A percentile compares a stretch with the other conserved stretches of the same genome.
Evolutionary conservation across 768 basidiomycete species (phyloP).

Genomic region (Hypsizygus marmoreus): DNA sequence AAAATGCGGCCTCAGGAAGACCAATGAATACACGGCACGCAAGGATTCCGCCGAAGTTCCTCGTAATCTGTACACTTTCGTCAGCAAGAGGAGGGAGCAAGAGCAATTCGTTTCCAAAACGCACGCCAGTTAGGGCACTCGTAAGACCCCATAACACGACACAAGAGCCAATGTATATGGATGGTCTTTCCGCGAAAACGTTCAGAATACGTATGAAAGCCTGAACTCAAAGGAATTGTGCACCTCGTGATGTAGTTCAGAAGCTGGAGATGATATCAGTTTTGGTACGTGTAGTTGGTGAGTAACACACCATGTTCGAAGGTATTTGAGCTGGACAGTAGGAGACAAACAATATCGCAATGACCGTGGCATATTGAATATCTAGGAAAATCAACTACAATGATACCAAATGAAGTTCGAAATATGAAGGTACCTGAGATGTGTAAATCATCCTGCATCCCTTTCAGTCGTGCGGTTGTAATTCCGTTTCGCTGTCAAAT

Average conservation of each 20-base stretch:
- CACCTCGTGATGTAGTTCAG: conserved; percentile 57
- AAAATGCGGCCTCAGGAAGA: conserved; percentile 67
- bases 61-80: conserved; percentile 43
- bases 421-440: conserved; percentile 36
- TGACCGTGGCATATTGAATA: conserved; percentile 51
- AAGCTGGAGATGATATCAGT: conserved; percentile 34
- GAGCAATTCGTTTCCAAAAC: no score
- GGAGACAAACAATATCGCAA: conserved; percentile 57
- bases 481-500: conserved; percentile 45
- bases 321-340: conserved; percentile 69
- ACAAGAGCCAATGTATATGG: conserved; percentile 60
- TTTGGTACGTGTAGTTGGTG: not conserved
- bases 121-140: conserved; percentile 62
- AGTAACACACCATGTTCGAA: conserved; percentile 57
- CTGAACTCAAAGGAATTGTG: conserved; percentile 2
- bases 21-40: conserved; percentile 64
- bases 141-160: conserved; percentile 65
- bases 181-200: conserved; percentile 48
- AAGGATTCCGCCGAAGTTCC: conserved; percentile 54
- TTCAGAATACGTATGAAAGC: not conserved
- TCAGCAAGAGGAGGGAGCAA: not conserved
- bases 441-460: conserved; percentile 49
- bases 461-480: conserved; percentile 52
- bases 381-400: conserved; percentile 34
- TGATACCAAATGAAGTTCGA: not conserved